Percentiles rank a stretch among this genome's conserved stretches.
phyloP scores from a whole-genome alignment of 2,329 filamentous ascomycete species.

The Acarospora socialis region DNA sequence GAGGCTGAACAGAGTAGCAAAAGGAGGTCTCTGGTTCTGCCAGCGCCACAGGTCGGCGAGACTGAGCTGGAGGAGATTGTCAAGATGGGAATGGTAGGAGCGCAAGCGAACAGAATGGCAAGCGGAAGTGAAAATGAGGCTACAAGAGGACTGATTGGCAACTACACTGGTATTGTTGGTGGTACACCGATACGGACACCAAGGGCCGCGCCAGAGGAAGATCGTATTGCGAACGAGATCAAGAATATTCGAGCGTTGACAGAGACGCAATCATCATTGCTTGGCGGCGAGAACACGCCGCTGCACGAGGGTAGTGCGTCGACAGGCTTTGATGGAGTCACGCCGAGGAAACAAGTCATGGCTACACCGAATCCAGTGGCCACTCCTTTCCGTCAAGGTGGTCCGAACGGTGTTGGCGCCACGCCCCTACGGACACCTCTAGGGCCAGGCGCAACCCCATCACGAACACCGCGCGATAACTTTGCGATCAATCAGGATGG shows the following conservation, averaged over 20 bases:
- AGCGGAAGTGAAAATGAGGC: constrained; percentile 69
- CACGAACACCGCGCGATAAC: constrained; percentile 77
- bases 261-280: constrained; percentile 80
- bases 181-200: constrained; percentile 85
- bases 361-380: constrained; percentile 94
- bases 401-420: constrained; percentile 46
- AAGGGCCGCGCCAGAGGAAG: constrained; percentile 78
- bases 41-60: constrained; percentile 82
- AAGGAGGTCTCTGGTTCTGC: constrained; percentile 66
- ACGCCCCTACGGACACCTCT: constrained; percentile 47
- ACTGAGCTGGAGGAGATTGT: constrained; percentile 92
- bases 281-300: constrained; percentile 88
- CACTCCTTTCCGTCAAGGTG: constrained; percentile 60
- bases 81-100: constrained; percentile 93
- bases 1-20: constrained; percentile 97
- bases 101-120: constrained; percentile 64
- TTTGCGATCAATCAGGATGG: constrained; percentile 68
- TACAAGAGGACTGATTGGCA: constrained; percentile 72
- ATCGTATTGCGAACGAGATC: constrained; percentile 92
- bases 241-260: constrained; percentile 84
- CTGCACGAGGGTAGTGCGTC: constrained; percentile 68
- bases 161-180: constrained; percentile 69
- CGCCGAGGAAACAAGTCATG: constrained; percentile 64
- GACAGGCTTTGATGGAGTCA: constrained; percentile 75
- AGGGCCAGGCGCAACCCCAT: constrained; percentile 62